Evolutionary conservation across 1,284 basidiomycete genomes (phyloP), one percentile per base, ranked within the genome.

Genomic region (Gomphus bonarii): DNA sequence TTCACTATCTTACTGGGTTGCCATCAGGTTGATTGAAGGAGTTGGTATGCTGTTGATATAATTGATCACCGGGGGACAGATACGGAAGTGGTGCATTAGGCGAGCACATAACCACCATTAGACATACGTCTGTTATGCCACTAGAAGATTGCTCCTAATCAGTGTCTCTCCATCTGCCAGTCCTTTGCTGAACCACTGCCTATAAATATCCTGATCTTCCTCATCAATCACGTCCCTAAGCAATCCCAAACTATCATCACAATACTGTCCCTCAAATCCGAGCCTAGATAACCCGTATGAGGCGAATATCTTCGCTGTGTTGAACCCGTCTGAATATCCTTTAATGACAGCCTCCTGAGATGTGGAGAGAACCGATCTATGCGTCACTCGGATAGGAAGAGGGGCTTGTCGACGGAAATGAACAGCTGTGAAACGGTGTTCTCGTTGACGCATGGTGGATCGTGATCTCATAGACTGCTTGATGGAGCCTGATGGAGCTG

Each of bases 211-310:
- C 60, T 78, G 75, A 22, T 73, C 74, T 20, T 71, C 75, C 14
- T 66, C 65, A 11, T 64, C 61, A 36, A 79, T 66, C n/a, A 70
- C 65, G 22, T 46, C 58, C 3, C 68, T 65, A 46, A 75, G 69
- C 22, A 63, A 67, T 11, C 63, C 61, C 33, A 80, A 65, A 46
- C 70, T 75, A 61, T 87, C 82, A 25, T 49, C 59, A 28, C 85
- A 76, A 65, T 80, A 87, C 64, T 89, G 85, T 9, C 74, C 77
- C 10, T 68, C 68, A 66, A 88, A 88, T 2, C 85, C 85, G 0
- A 89, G 74, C 62, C 75, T 78, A 28, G 82, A 85, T 63, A 74
- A 72, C 35, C 72, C 72, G 55, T 75, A 70, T 30, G 71, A 67
- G 3, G 81, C 82, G 65, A 89, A 88, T 14, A 76, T 73, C 64